A percentile compares a stretch with the other conserved stretches of the same genome.
These are phyloP conservation scores for Hyphopichia burtonii DNA, from an alignment of 1,139 yeast species.

Conservation along the genomic window DNA sequence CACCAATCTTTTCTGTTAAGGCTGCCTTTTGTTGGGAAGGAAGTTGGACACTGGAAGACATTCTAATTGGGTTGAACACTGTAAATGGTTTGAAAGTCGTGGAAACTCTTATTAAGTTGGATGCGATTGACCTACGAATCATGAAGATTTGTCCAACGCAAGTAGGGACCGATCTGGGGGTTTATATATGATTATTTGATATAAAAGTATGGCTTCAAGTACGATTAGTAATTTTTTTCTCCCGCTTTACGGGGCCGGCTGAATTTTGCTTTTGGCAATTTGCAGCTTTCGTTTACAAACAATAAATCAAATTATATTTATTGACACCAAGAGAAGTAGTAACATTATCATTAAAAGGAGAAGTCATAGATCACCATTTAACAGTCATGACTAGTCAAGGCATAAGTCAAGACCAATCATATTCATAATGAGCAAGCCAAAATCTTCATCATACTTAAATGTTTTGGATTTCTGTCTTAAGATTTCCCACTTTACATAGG, in stretches of 20 bases:
- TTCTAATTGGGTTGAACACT: not conserved
- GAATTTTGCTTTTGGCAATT: too few relatives aligned
- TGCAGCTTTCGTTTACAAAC: too few relatives aligned
- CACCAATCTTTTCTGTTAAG: conserved; percentile 55
- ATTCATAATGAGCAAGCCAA: not conserved
- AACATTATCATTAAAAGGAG: too few relatives aligned
- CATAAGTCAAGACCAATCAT: not conserved
- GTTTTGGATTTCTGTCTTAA: not conserved
- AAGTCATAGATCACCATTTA: too few relatives aligned
- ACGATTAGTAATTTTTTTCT: too few relatives aligned
- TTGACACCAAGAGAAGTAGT: too few relatives aligned
- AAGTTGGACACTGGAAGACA: conserved; percentile 14
- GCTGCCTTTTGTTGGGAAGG: conserved; percentile 63
- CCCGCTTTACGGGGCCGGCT: too few relatives aligned
- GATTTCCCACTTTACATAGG: not conserved
- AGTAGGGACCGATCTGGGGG: too few relatives aligned
- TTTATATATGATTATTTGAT: too few relatives aligned
- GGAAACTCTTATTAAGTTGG: not conserved
- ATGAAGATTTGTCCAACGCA: not conserved
- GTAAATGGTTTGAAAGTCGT: not conserved
- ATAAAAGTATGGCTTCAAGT: too few relatives aligned
- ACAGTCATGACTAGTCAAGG: not conserved
- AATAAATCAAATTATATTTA: too few relatives aligned
- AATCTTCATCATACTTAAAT: not conserved
- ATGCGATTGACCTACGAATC: not conserved